These are phyloP conservation scores for Gleditsia sinensis DNA, from an alignment of 306 rosid species.

Conservation along the genomic window DNA sequence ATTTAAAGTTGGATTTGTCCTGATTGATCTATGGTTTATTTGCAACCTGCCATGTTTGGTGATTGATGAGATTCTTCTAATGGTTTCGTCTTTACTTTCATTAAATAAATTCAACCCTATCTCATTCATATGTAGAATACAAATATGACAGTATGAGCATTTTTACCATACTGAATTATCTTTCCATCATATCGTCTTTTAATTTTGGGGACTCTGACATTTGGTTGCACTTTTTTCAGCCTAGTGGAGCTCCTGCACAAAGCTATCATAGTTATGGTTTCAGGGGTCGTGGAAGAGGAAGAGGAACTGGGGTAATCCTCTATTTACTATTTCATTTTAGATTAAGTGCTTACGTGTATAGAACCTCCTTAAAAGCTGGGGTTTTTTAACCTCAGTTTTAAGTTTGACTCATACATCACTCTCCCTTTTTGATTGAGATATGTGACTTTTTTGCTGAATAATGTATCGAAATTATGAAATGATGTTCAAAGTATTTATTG, in stretches of 20 bases:
- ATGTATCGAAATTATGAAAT: background rate
- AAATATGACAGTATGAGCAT: background rate
- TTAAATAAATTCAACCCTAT: slow-evolving; percentile 3
- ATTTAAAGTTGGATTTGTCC: slow-evolving; percentile 14
- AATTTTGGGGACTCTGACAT: slow-evolving; percentile 29
- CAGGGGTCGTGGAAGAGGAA: slow-evolving; percentile 82
- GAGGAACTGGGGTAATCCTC: slow-evolving; percentile 70
- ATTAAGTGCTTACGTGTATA: background rate
- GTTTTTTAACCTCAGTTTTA: background rate
- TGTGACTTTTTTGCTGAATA: background rate
- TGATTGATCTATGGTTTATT: slow-evolving; percentile 25
- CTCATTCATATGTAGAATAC: background rate
- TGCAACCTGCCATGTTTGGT: background rate
- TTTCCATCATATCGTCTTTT: slow-evolving; percentile 1
- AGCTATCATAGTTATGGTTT: slow-evolving; percentile 53
- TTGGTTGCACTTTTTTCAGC: slow-evolving; percentile 47
- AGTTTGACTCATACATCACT: background rate
- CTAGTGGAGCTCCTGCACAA: slow-evolving; percentile 59
- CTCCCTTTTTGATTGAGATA: background rate
- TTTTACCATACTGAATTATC: slow-evolving; percentile 8
- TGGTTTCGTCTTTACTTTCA: background rate
- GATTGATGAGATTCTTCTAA: slow-evolving; percentile 16
- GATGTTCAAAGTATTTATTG: slow-evolving; percentile 15
- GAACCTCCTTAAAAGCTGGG: background rate
- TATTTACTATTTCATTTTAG: slow-evolving; percentile 15